Percentiles rank a stretch among this genome's conserved stretches.
Conservation (phyloP, 257 asterid genomes). For the Nicotiana tabacum region DNA sequence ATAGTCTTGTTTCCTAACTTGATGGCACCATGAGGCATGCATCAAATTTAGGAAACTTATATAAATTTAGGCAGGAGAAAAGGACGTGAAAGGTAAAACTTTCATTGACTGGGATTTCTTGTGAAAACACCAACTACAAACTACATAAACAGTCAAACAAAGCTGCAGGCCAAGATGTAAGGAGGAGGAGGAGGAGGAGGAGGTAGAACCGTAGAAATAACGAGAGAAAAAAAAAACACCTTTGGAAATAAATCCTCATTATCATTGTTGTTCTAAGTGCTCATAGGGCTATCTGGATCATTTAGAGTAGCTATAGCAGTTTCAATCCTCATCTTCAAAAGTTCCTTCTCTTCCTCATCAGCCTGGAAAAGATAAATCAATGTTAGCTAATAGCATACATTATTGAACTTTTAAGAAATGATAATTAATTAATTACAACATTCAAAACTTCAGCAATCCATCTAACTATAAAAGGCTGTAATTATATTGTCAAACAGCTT, state of each 20-base stretch:
- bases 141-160: not conserved
- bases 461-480: not conserved
- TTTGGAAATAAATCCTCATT: not conserved
- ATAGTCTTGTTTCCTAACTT: no score
- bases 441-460: not conserved
- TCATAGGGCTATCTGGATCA: constrained; percentile 64
- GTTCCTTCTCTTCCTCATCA: constrained; percentile 57
- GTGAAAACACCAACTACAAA: constrained; percentile 5
- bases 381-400: not conserved
- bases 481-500: not conserved
- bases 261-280: constrained; percentile 21
- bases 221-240: not conserved
- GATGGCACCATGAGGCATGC: not conserved
- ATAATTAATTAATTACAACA: not conserved
- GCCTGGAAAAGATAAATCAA: constrained; percentile 36
- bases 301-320: constrained; percentile 57
- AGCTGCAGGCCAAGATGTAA: not conserved
- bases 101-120: not conserved
- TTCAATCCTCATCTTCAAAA: constrained; percentile 45
- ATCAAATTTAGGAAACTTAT: not conserved
- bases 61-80: not conserved
- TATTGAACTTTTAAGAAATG: not conserved
- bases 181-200: not conserved
- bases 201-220: not conserved
- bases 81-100: not conserved